Percentiles rank a stretch among this genome's conserved stretches.
phyloP scores from a whole-genome alignment of 345 rosid species.

The Zanthoxylum bungeanum region DNA sequence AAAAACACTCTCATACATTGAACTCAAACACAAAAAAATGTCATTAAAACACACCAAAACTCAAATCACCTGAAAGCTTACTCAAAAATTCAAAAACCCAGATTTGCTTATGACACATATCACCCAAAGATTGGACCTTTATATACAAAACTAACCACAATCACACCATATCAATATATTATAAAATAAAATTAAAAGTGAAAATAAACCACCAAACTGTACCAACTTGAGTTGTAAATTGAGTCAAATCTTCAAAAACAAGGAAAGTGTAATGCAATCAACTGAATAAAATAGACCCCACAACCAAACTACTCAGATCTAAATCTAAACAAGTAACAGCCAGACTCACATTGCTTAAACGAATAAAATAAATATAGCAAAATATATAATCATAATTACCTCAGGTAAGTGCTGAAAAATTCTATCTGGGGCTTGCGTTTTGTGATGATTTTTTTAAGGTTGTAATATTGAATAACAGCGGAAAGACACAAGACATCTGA shows the following conservation, averaged over 20 bases:
- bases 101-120: background rate
- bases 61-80: background rate
- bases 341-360: background rate
- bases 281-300: slow-evolving; percentile 22
- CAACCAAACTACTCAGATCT: slow-evolving; percentile 30
- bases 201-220: slow-evolving; percentile 21
- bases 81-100: background rate
- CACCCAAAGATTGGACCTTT: slow-evolving; percentile 16
- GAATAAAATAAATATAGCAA: background rate
- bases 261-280: slow-evolving; percentile 21
- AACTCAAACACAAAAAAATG: slow-evolving; percentile 1
- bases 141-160: slow-evolving; percentile 21
- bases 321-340: slow-evolving; percentile 16
- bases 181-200: background rate
- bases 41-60: background rate
- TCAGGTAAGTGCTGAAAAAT: background rate
- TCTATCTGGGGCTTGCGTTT: background rate
- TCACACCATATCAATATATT: background rate
- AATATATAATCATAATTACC: background rate
- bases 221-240: slow-evolving; percentile 24
- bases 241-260: slow-evolving; percentile 29
- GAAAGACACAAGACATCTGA: background rate
- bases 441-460: background rate
- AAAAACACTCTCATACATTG: background rate
- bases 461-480: background rate